Evolutionary conservation across 2,329 filamentous ascomycete genomes (phyloP).

Genomic region (Trichoderma polysporum): DNA sequence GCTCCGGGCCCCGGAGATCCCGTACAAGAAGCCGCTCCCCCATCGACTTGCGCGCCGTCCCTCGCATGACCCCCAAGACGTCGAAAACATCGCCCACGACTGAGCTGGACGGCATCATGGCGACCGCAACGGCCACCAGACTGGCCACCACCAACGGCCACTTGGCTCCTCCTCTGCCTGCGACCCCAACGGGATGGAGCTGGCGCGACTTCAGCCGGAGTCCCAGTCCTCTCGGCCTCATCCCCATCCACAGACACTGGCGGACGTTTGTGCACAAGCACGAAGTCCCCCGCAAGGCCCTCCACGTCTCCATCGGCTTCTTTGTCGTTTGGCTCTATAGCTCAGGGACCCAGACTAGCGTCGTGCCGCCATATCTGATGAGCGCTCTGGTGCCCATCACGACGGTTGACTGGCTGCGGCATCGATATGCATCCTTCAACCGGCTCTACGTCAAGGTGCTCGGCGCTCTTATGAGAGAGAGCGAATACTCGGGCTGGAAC

Average conservation of each 20-base stretch:
- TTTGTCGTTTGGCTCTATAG: constrained; percentile 84
- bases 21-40: constrained; percentile 72
- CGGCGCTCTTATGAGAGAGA: constrained; percentile 94
- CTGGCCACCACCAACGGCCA: constrained; percentile 57
- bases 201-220: constrained; percentile 89
- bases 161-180: constrained; percentile 65
- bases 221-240: constrained; percentile 88
- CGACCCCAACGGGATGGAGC: constrained; percentile 62
- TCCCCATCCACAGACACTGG: constrained; percentile 93
- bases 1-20: constrained; percentile 57
- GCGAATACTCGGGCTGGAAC: constrained; percentile 90
- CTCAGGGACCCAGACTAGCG: constrained; percentile 69
- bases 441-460: constrained; percentile 79
- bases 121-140: constrained; percentile 30
- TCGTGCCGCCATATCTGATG: constrained; percentile 84
- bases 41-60: constrained; percentile 51
- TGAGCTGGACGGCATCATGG: constrained; percentile 29
- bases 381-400: constrained; percentile 80
- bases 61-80: constrained; percentile 53
- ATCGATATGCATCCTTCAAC: constrained; percentile 79
- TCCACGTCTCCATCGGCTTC: constrained; percentile 97
- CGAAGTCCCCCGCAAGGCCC: constrained; percentile 88
- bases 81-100: constrained; percentile 32
- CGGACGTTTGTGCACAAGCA: constrained; percentile 91
- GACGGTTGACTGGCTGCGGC: constrained; percentile 76